These are phyloP conservation scores for Phytophthora podocarpi DNA, from an alignment of 352 stramenopile genomes.

Conservation along the genomic window DNA sequence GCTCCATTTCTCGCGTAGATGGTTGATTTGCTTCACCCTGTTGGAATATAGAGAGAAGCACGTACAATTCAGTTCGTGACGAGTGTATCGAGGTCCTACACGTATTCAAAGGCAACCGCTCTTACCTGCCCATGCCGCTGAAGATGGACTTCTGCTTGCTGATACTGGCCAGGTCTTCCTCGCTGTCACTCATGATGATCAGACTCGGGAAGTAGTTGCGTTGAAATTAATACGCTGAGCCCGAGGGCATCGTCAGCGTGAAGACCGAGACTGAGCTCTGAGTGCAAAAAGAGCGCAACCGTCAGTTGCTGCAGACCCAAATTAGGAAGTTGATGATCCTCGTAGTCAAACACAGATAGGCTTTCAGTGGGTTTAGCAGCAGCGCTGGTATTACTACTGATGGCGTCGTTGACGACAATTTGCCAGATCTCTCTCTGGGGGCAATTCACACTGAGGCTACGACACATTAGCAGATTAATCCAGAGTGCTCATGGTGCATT, in stretches of 20 bases:
- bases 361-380: no score
- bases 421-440: no score
- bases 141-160: slow-evolving; percentile 55
- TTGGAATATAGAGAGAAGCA: not conserved
- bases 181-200: slow-evolving; percentile 43
- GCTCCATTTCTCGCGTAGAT: slow-evolving; percentile 59
- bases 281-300: slow-evolving; percentile 9
- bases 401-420: no score
- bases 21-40: slow-evolving; percentile 60
- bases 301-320: slow-evolving; percentile 15
- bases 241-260: slow-evolving; percentile 10
- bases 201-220: not conserved
- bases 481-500: no score
- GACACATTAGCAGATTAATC: no score
- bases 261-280: not conserved
- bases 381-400: no score
- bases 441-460: no score
- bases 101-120: no score
- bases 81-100: no score
- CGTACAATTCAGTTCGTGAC: no score
- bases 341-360: no score
- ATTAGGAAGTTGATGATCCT: slow-evolving; percentile 17
- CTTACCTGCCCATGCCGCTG: slow-evolving; percentile 45
- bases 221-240: slow-evolving; percentile 17
- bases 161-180: slow-evolving; percentile 39